phyloP scores from a whole-genome alignment of 805 yeast genomes.

The Gaillardinia entomophila region DNA sequence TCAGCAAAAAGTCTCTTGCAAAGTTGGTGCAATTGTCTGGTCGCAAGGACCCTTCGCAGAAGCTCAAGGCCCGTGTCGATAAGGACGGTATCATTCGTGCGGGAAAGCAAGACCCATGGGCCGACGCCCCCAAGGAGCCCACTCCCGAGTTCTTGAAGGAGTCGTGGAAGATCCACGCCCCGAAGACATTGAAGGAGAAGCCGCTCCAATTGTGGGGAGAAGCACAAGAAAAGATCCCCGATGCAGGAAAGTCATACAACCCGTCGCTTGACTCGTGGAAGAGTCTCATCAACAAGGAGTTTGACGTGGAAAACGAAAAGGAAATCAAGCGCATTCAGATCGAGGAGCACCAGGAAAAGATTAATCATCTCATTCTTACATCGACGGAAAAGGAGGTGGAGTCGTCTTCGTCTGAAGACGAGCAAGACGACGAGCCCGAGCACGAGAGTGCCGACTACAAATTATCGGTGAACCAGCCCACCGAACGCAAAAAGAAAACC shows the following conservation, averaged over 20 bases:
- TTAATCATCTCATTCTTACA: slow-evolving; percentile 59
- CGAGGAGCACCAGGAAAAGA: slow-evolving; percentile 57
- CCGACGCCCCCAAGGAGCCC: slow-evolving; percentile 10
- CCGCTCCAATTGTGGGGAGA: slow-evolving; percentile 55
- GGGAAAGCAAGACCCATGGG: slow-evolving; percentile 68
- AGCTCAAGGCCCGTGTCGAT: slow-evolving; percentile 47
- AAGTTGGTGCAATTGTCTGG: slow-evolving; percentile 63
- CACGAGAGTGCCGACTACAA: slow-evolving; percentile 27
- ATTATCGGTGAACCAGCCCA: slow-evolving; percentile 71
- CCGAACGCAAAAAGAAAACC: slow-evolving; percentile 65
- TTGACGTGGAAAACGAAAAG: slow-evolving; percentile 53
- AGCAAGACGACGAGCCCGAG: slow-evolving; percentile 29
- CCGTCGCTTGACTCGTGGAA: slow-evolving; percentile 86
- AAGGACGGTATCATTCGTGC: slow-evolving; percentile 58
- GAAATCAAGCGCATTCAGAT: slow-evolving; percentile 61
- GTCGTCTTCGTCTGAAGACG: slow-evolving; percentile 25
- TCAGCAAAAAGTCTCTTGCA: slow-evolving; percentile 56
- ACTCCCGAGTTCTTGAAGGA: slow-evolving; percentile 11
- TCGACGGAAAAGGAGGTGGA: slow-evolving; percentile 53
- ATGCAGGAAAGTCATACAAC: slow-evolving; percentile 89
- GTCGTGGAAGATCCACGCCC: slow-evolving; percentile 43
- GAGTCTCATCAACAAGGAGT: slow-evolving; percentile 61
- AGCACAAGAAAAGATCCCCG: slow-evolving; percentile 41
- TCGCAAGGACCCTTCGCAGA: slow-evolving; percentile 60
- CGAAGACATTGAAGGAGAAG: slow-evolving; percentile 46